Evolutionary conservation across 495 filamentous ascomycete genomes (phyloP), one percentile per base, ranked within the genome.

Genomic region (Aspergillus baeticus): DNA sequence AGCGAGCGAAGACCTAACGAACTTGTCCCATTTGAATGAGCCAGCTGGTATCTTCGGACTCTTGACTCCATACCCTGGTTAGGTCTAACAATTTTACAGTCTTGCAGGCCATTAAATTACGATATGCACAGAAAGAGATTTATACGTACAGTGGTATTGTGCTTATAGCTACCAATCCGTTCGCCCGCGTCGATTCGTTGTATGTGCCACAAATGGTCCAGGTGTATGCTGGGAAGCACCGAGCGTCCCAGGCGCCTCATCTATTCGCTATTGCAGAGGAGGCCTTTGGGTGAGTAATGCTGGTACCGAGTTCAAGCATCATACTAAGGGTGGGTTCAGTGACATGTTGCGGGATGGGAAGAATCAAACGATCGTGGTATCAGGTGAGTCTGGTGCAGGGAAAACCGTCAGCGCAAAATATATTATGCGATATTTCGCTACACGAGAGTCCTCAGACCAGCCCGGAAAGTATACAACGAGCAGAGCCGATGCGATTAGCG

Each of bases 121-220:
- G 94, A 72, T 99, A 99, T 79, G 85, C 89, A 53, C 96, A 99
- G 69, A 98, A 98, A 68, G 94, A 99, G 66, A 99, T 99, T 64
- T 99, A 99, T 81, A 99, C 94, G 67, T 99, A 99, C 77, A 95
- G 90, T 72, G 94, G 94, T 63, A 99, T 99, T 67, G 94, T 99
- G 52, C 77, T 99, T 61, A 99, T 99, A 72, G 94, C 94, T 50
- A 97, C 94, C 42, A 99, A 99, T 76, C 94, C 94, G 8, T 99
- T 99, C 63, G 94, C 96, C 43, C 81, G 94, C 45, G 96, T 99
- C 58, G 94, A 99, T 67, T 98, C 94, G 29, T 84, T 99, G 58
- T 99, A 99, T 74, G 94, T 98, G 41, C 94, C 94, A 17, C 95
- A 95, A 39, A 98, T 99, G 91, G 92, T 99, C 8, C 94, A 99